Conservation (phyloP, 495 filamentous ascomycete genomes). For the Aspergillus heteromorphus region DNA sequence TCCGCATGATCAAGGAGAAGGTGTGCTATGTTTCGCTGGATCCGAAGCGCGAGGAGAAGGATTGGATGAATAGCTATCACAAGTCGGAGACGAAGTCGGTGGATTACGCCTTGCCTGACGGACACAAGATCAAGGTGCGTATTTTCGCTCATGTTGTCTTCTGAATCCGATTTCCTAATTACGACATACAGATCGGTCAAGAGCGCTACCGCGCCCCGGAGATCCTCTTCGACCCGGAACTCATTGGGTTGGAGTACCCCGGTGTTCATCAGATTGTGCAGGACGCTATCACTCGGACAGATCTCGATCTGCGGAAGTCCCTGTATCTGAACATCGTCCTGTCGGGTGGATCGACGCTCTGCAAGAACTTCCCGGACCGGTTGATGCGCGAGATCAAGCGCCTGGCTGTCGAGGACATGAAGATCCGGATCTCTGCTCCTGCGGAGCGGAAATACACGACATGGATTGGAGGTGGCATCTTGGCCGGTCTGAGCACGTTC, state of each 20-base stretch:
- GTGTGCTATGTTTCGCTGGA: constrained; percentile 86
- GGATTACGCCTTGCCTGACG: constrained; percentile 88
- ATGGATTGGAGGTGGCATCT: constrained; percentile 97
- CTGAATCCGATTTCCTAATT: too few relatives aligned
- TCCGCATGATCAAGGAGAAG: constrained; percentile 94
- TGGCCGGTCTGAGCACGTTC: constrained; percentile 95
- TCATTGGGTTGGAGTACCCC: constrained; percentile 95
- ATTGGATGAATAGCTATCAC: constrained; percentile 64
- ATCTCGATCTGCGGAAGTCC: constrained; percentile 91
- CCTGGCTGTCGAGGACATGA: constrained; percentile 95
- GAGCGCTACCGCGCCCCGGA: constrained; percentile 95
- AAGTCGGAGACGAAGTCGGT: constrained; percentile 61
- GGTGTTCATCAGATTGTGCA: constrained; percentile 97
- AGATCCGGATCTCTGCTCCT: constrained; percentile 96
- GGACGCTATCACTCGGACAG: constrained; percentile 93
- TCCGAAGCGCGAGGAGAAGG: constrained; percentile 91
- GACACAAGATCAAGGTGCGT: constrained; percentile 80
- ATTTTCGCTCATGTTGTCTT: background rate
- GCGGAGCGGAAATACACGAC: constrained; percentile 97
- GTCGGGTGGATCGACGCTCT: constrained; percentile 88
- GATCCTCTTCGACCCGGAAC: constrained; percentile 95
- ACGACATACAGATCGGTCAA: constrained; percentile 58
- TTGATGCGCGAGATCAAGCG: constrained; percentile 87
- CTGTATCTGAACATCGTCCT: constrained; percentile 96
- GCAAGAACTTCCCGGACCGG: constrained; percentile 91